Percentiles rank a stretch among this genome's conserved stretches.
Conservation (phyloP, 1,284 basidiomycete genomes). For the Austroboletus rostrupii region DNA sequence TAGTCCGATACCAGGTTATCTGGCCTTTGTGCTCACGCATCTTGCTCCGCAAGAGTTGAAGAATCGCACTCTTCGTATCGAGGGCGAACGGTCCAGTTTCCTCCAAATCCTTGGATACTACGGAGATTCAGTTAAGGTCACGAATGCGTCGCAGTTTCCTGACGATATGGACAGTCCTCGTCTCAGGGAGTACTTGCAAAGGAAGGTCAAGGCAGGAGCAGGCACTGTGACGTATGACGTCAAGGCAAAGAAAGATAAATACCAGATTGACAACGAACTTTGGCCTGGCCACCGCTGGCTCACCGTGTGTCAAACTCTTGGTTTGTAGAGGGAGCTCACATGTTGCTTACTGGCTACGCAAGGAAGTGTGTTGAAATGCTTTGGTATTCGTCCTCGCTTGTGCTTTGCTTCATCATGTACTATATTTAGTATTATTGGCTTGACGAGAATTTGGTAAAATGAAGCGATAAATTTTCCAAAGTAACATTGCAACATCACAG, state of each 20-base stretch:
- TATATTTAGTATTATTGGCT: no score
- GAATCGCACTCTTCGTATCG: conserved; percentile 27
- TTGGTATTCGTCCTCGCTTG: no score
- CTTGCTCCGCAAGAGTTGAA: conserved; percentile 21
- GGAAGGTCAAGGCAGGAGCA: conserved; percentile 13
- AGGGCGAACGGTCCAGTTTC: conserved; percentile 26
- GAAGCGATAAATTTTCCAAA: no score
- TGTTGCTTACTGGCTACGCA: neutral
- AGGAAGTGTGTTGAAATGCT: no score
- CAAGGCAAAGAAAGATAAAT: conserved; percentile 8
- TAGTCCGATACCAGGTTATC: conserved; percentile 19
- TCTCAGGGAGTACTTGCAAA: conserved; percentile 18
- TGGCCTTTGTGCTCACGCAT: conserved; percentile 30
- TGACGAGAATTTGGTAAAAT: no score
- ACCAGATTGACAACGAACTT: conserved; percentile 17
- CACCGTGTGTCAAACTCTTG: conserved; percentile 15
- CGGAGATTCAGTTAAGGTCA: conserved; percentile 8
- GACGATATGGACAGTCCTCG: conserved; percentile 11
- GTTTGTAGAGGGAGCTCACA: conserved; percentile 9
- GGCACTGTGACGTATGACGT: conserved; percentile 11
- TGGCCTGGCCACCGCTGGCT: conserved; percentile 18
- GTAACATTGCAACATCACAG: no score
- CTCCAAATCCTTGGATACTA: conserved; percentile 11
- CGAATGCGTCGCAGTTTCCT: conserved; percentile 7
- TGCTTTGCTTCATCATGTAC: no score